Percentiles rank a stretch among this genome's conserved stretches.
These are phyloP conservation scores for Alectoria sarmentosa DNA, from an alignment of 495 filamentous ascomycete species.

Conservation along the genomic window DNA sequence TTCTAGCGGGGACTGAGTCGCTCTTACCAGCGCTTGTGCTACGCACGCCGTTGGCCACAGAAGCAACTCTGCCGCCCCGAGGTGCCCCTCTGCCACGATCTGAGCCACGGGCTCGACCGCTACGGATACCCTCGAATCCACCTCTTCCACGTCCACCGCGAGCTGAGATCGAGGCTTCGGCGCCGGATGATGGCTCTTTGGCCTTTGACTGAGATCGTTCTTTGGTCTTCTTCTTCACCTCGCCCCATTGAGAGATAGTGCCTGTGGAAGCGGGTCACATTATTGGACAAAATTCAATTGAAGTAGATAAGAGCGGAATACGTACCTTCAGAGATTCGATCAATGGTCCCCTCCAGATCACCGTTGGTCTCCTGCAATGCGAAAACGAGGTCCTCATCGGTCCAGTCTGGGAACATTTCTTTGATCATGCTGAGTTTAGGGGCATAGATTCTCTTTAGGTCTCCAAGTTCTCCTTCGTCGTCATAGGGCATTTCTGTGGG, in stretches of 20 bases:
- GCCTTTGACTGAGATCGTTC: slow-evolving; percentile 75
- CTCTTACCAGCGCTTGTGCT: slow-evolving; percentile 30
- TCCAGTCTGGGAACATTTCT: slow-evolving; percentile 89
- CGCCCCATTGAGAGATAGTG: slow-evolving; percentile 85
- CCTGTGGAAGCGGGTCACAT: slow-evolving; percentile 44
- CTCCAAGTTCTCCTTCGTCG: slow-evolving; percentile 83
- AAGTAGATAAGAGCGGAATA: slow-evolving; percentile 12
- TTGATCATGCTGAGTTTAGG: slow-evolving; percentile 66
- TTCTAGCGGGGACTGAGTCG: slow-evolving; percentile 27
- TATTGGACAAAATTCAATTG: slow-evolving; percentile 15
- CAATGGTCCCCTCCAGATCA: slow-evolving; percentile 74
- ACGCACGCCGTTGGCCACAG: slow-evolving; percentile 40
- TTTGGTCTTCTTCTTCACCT: slow-evolving; percentile 88
- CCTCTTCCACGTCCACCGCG: slow-evolving; percentile 62
- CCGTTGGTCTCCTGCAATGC: slow-evolving; percentile 88
- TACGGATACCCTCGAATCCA: slow-evolving; percentile 56
- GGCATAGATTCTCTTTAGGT: slow-evolving; percentile 84
- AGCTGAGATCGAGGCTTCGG: slow-evolving; percentile 45
- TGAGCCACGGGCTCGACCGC: slow-evolving; percentile 62
- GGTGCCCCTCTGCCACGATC: slow-evolving; percentile 67
- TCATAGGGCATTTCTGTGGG: slow-evolving; percentile 51
- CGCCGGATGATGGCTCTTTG: slow-evolving; percentile 53
- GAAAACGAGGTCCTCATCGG: slow-evolving; percentile 83
- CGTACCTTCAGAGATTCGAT: slow-evolving; percentile 87
- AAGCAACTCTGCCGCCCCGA: slow-evolving; percentile 61